Evolutionary conservation across 768 basidiomycete species (phyloP).

Genomic region (Rhodotorula graminis): DNA sequence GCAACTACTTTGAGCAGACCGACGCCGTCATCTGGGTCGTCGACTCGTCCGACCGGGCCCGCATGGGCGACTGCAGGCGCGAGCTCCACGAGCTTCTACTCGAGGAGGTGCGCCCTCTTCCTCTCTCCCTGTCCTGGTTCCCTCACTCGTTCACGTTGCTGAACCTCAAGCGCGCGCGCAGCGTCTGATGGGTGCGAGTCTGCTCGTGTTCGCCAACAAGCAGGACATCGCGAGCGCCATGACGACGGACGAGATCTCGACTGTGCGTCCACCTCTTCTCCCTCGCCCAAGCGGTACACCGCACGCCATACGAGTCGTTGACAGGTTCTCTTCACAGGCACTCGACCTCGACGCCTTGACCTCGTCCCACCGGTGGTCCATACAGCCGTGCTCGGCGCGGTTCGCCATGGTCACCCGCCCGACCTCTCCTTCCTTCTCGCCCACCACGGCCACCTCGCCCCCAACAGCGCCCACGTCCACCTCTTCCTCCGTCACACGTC

Average conservation of each 20-base stretch:
- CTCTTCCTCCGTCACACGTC: no score
- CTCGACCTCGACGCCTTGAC: constrained; percentile 12
- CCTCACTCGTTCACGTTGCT: no score
- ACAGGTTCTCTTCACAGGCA: neutral
- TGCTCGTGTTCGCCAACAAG: constrained; percentile 95
- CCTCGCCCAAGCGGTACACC: no score
- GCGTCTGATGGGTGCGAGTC: constrained; percentile 82
- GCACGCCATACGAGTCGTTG: neutral
- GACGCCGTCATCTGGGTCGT: constrained; percentile 99
- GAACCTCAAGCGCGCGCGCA: constrained; percentile 49
- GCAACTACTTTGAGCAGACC: constrained; percentile 98
- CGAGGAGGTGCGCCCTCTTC: constrained; percentile 68
- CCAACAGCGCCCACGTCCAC: no score
- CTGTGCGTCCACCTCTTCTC: constrained; percentile 54
- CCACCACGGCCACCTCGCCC: no score
- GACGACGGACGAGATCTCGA: constrained; percentile 71
- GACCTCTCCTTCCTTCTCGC: neutral
- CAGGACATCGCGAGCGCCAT: constrained; percentile 88
- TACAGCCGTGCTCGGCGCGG: constrained; percentile 33
- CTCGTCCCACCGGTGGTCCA: constrained; percentile 25
- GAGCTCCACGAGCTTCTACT: constrained; percentile 80
- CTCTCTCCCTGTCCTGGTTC: constrained; percentile 3
- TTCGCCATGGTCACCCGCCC: neutral
- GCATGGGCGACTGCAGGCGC: constrained; percentile 81
- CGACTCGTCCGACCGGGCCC: constrained; percentile 84